Base-by-base conservation (phyloP, 768 basidiomycete species). In the Amanita thiersii region DNA sequence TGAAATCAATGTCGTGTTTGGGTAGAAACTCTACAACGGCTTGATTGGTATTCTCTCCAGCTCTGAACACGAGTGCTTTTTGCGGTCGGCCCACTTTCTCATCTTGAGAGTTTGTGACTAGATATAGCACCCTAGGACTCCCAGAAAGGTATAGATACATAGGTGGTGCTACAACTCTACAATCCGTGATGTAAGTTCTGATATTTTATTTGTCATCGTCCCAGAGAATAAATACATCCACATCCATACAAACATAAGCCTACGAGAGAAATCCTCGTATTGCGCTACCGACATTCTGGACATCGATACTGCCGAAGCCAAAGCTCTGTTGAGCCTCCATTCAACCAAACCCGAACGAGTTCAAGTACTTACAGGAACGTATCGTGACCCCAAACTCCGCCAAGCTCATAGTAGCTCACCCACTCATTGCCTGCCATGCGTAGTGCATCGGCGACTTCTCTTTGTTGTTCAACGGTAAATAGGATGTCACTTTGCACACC, bases 301-400 rank as follows among this genome's bases (percentile, higher is more conserved):
- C 79, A 56, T 96, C 92, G 50, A 96, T 66, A 56, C 82, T 85
- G 52, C n/a, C n/a, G n/a, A n/a, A n/a, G n/a, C n/a, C n/a, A n/a
- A n/a, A n/a, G 4, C 45, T 21, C 39, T 21, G 44, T 32, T 30
- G 31, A 43, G 18, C 33, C 35, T 34, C 28, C 34, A 40, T 40
- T 5, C 35, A 26, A 44, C 14, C 12, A 11, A 19, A 10, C 9
- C 11, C 35, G 15, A 32, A n/a, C 25, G 46, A 28, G 38, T 26
- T 46, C 39, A 5, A 11, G 15, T 1, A 75, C 83, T 72, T 53
- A 85, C 79, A 98, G 66, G 66, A 97, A 97, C 15, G 92, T 97
- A 62, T 99, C 94, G 55, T 99, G 94, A 1, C 96, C 96, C 93
- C 92, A 98, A n/a, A 98, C 93, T 6, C 94, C 93, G 19, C 94